Evolutionary conservation across 192 early-diverging fungal genomes (phyloP).

Genomic region (Neocallimastix lanati): DNA sequence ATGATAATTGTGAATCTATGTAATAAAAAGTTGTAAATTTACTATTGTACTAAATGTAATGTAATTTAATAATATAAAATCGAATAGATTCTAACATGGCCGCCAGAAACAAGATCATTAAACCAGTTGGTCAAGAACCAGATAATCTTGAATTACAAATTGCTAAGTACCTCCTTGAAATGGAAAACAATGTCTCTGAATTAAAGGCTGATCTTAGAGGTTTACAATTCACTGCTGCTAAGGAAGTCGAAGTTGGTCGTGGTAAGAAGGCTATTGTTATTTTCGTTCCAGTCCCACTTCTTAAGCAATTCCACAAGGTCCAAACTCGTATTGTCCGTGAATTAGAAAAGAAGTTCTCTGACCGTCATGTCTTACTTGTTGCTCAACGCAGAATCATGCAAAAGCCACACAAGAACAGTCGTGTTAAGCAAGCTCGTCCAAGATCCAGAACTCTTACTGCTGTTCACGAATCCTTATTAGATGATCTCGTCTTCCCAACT

Average conservation of each 20-base stretch:
- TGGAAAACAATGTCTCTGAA: conserved; percentile 87
- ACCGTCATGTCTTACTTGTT: conserved; percentile 89
- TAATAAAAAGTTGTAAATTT: too few species aligned
- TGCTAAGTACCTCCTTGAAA: conserved; percentile 87
- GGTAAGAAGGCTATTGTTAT: conserved; percentile 92
- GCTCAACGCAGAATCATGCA: conserved; percentile 89
- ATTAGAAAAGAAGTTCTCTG: conserved; percentile 99
- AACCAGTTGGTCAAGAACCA: conserved; percentile 32
- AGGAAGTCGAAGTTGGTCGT: conserved; percentile 87
- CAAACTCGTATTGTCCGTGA: conserved; percentile 91
- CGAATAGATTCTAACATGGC: conserved; percentile 11
- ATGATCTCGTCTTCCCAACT: conserved; percentile 96
- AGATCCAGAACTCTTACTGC: conserved; percentile 87
- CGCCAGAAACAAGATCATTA: conserved; percentile 34
- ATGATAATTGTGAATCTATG: too few species aligned
- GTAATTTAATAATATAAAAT: too few species aligned
- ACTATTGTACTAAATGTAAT: too few species aligned
- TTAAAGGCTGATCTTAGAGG: conserved; percentile 91
- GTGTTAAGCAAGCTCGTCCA: conserved; percentile 82
- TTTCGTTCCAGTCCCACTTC: conserved; percentile 87
- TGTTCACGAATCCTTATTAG: conserved; percentile 91
- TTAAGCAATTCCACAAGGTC: conserved; percentile 92
- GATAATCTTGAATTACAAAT: conserved; percentile 84
- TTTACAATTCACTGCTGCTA: conserved; percentile 82
- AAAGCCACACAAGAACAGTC: conserved; percentile 77